Conservation (phyloP, 2,329 filamentous ascomycete genomes). For the Alternaria infectoria region DNA sequence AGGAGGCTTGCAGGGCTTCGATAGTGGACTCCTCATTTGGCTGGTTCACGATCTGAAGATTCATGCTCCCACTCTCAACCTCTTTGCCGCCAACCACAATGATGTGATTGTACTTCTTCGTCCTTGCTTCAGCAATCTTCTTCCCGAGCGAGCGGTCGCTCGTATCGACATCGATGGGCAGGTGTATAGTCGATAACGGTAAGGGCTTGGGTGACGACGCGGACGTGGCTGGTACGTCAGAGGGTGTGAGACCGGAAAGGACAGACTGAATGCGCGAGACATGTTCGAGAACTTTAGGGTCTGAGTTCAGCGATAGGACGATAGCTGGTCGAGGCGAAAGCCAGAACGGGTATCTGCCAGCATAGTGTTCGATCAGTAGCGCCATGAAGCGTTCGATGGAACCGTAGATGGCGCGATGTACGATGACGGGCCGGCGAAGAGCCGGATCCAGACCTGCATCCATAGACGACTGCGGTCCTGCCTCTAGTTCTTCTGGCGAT, state of each 20-base stretch:
- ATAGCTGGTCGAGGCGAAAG: conserved; percentile 79
- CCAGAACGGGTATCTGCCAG: conserved; percentile 84
- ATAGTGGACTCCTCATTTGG: conserved; percentile 38
- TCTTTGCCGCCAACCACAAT: conserved; percentile 68
- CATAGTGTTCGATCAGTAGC: conserved; percentile 81
- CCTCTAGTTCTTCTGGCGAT: conserved; percentile 68
- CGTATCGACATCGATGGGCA: conserved; percentile 74
- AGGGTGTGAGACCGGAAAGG: conserved; percentile 34
- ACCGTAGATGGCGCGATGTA: conserved; percentile 84
- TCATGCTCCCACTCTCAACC: conserved; percentile 31
- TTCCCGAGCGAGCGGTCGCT: conserved; percentile 67
- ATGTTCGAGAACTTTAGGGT: conserved; percentile 58
- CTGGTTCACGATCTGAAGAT: conserved; percentile 46
- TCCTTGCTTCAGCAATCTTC: conserved; percentile 75
- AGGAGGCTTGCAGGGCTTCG: conserved; percentile 43
- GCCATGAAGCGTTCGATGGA: conserved; percentile 87
- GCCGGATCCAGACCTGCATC: conserved; percentile 44
- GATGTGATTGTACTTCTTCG: conserved; percentile 75
- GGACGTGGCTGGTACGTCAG: conserved; percentile 13
- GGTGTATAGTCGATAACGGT: conserved; percentile 62
- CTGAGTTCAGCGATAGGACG: conserved; percentile 74
- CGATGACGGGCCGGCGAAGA: conserved; percentile 69
- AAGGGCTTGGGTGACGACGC: conserved; percentile 41
- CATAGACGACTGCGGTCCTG: conserved; percentile 54
- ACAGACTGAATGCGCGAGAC: conserved; percentile 50